Conservation (phyloP, 2,329 filamentous ascomycete species). For the Daldinia eschscholtzii region DNA sequence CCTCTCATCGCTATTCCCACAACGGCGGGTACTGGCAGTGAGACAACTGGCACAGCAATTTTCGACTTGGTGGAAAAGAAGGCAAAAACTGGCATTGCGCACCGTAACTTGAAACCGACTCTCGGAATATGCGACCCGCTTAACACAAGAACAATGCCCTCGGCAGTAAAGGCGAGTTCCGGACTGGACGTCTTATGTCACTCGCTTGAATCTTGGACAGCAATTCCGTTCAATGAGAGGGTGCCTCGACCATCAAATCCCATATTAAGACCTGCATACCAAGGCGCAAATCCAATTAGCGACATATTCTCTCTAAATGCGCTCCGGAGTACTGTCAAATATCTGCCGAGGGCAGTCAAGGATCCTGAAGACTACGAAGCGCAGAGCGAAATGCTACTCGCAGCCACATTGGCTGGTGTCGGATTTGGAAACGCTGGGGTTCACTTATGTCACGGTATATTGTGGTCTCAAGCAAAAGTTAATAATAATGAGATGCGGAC, state of each 20-base stretch:
- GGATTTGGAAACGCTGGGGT: constrained; percentile 98
- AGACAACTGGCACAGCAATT: constrained; percentile 97
- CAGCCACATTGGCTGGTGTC: constrained; percentile 92
- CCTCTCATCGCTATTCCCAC: constrained; percentile 88
- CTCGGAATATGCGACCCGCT: constrained; percentile 87
- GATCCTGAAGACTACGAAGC: constrained; percentile 94
- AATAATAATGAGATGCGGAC: background rate
- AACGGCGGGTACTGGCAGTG: constrained; percentile 87
- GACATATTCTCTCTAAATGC: constrained; percentile 96
- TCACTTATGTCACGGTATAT: constrained; percentile 74
- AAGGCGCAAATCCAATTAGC: constrained; percentile 96
- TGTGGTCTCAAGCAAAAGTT: background rate
- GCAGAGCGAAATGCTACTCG: constrained; percentile 94
- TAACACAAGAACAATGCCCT: constrained; percentile 96
- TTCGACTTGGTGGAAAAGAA: constrained; percentile 92
- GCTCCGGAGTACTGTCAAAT: constrained; percentile 86
- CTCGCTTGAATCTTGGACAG: constrained; percentile 95
- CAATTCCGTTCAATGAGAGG: constrained; percentile 92
- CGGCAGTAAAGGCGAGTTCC: constrained; percentile 90
- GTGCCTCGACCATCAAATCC: constrained; percentile 88
- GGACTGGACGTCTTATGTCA: constrained; percentile 97
- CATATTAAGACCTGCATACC: constrained; percentile 91
- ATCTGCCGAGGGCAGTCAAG: constrained; percentile 86
- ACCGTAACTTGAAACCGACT: constrained; percentile 94
- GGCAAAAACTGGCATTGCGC: constrained; percentile 95